phyloP scores from a whole-genome alignment of 116 monocot species.

The Trichopus zeylanicus region DNA sequence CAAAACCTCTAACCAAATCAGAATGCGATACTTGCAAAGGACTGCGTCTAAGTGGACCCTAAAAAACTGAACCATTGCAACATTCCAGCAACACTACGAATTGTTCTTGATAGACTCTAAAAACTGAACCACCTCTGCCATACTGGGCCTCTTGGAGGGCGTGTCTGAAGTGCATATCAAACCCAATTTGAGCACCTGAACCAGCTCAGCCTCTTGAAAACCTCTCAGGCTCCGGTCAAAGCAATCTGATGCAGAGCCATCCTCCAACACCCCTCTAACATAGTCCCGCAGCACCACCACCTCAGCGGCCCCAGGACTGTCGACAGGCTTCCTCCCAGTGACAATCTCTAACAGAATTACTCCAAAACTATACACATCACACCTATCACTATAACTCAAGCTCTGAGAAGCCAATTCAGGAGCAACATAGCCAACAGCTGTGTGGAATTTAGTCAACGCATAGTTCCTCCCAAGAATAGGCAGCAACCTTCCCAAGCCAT shows the following conservation, averaged over 20 bases:
- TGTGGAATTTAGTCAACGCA: conserved; percentile 47
- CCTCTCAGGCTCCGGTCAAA: conserved; percentile 57
- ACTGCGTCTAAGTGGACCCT: too few species aligned
- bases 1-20: not conserved
- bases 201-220: conserved; percentile 64
- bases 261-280: conserved; percentile 60
- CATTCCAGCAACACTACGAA: conserved; percentile 16
- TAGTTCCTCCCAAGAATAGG: conserved; percentile 60
- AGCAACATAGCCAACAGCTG: conserved; percentile 71
- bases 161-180: conserved; percentile 71
- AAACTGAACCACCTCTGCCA: conserved; percentile 97
- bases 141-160: conserved; percentile 64
- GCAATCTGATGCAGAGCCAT: conserved; percentile 53
- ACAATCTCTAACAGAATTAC: conserved; percentile 81
- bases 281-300: conserved; percentile 64
- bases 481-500: conserved; percentile 71
- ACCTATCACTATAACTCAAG: conserved; percentile 76
- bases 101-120: conserved; percentile 70
- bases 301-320: conserved; percentile 37
- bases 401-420: conserved; percentile 85
- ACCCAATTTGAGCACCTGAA: conserved; percentile 89
- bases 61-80: not conserved
- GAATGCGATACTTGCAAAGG: not conserved
- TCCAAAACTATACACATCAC: conserved; percentile 96
- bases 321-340: conserved; percentile 83